Evolutionary conservation across 805 yeast genomes (phyloP), one percentile per base, ranked within the genome.

Genomic region (Ogataea kodamae): DNA sequence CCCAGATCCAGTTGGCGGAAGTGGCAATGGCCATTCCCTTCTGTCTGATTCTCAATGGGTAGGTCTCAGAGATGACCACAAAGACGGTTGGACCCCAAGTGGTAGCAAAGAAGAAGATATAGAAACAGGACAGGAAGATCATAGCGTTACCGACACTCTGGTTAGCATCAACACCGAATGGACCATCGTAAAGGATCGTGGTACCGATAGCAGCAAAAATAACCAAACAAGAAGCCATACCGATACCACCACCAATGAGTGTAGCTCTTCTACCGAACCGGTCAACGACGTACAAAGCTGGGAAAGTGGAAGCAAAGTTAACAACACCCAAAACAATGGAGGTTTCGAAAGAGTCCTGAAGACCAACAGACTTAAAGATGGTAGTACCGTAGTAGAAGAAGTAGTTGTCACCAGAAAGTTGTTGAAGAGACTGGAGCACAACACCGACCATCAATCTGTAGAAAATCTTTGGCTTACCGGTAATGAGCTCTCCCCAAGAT

Each of bases 11-110:
- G 57, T 78, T 77, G 29, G 79, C 72, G 19, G 77, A 77, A 18
- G 78, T 67, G 30, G 83, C 80, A 46, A 76, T 67, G 13, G 81
- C 73, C 78, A 80, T 77, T 31, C 74, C 72, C 59, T 72, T 74
- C 20, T 74, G 60, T 59, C 78, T 74, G 46, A 78, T 75, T 62
- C 80, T 73, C 44, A 76, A 66, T 41, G 86, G 86, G 58, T 75
- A 81, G 26, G 78, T 62, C 57, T 81, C 89, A 27, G 84, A 72
- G 15, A 78, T 75, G 42, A 80, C 68, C 29, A 77, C 77, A 62
- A 70, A 80, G 22, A 76, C 74, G 42, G 77, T 75, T 37, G 87
- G 85, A 24, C 85, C 88, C 79, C 85, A 76, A n/a, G 87, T 76
- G 16, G 76, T 68, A 3, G 89, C 88, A 53, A 81, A 81, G 57